Evolutionary conservation across 164 flowering plant species (phyloP).

Genomic region (Echeveria elegans): DNA sequence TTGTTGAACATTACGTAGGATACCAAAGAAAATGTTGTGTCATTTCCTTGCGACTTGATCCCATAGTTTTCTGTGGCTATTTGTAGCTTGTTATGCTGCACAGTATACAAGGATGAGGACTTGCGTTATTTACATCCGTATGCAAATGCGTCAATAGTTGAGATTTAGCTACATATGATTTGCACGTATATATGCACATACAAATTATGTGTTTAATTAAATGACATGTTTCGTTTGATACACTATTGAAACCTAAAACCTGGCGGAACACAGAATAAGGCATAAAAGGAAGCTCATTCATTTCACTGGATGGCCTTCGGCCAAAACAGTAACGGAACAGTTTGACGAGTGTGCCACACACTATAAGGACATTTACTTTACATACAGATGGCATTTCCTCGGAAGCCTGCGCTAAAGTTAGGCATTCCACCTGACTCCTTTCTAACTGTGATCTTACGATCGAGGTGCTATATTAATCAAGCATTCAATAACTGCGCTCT

Average conservation of each 20-base stretch:
- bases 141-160: no score
- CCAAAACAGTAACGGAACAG: neutral
- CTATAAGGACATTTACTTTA: neutral
- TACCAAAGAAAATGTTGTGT: neutral
- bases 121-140: no score
- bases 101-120: no score
- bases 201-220: no score
- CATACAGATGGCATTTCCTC: conserved; percentile 3
- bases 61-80: neutral
- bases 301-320: conserved; percentile 2
- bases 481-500: neutral
- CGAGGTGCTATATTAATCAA: neutral
- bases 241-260: neutral
- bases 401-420: no score
- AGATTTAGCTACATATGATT: no score
- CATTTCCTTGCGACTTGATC: neutral
- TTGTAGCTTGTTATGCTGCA: neutral
- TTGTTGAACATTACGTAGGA: neutral
- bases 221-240: no score
- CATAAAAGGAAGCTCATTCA: neutral
- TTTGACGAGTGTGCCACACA: neutral
- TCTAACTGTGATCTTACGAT: neutral
- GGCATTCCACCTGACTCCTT: neutral
- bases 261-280: no score
- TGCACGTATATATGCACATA: no score